Conservation (phyloP, 2,329 filamentous ascomycete genomes). For the Cytospora schulzeri region DNA sequence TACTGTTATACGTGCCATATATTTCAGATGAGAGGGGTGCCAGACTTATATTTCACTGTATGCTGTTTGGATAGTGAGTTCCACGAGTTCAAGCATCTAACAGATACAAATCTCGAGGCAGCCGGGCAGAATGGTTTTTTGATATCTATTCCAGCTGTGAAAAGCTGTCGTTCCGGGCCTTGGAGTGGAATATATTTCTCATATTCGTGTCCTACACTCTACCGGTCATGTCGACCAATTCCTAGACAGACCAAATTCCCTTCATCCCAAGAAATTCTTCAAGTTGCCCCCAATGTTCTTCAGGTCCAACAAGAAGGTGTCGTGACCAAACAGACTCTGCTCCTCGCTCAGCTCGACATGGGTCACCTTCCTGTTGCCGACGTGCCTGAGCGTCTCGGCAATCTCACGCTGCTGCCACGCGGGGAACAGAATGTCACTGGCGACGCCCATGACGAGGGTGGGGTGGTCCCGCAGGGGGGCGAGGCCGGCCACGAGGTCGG, state of each 20-base stretch:
- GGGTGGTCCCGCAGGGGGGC: slow-evolving; percentile 72
- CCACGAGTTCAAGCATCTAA: too few relatives aligned
- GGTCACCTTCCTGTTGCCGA: slow-evolving; percentile 78
- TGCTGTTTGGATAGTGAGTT: too few relatives aligned
- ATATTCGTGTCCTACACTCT: not conserved
- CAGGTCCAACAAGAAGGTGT: slow-evolving; percentile 91
- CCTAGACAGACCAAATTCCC: not conserved
- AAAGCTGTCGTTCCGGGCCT: too few relatives aligned
- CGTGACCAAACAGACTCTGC: slow-evolving; percentile 91
- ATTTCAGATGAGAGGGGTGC: too few relatives aligned
- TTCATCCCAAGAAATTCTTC: slow-evolving; percentile 71
- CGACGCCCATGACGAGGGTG: slow-evolving; percentile 87
- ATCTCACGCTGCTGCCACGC: slow-evolving; percentile 98
- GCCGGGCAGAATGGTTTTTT: too few relatives aligned
- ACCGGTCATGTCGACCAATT: not conserved
- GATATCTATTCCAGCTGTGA: too few relatives aligned
- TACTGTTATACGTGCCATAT: too few relatives aligned
- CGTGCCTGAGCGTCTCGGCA: slow-evolving; percentile 75
- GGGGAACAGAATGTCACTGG: slow-evolving; percentile 94
- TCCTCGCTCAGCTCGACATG: slow-evolving; percentile 94
- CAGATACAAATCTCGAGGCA: too few relatives aligned
- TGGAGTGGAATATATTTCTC: not conserved
- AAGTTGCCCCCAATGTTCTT: slow-evolving; percentile 88
- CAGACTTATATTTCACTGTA: too few relatives aligned
- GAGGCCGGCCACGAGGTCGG: slow-evolving; percentile 79